phyloP scores from a whole-genome alignment of 1,139 yeast species.

The Debaryomyces coudertii region DNA sequence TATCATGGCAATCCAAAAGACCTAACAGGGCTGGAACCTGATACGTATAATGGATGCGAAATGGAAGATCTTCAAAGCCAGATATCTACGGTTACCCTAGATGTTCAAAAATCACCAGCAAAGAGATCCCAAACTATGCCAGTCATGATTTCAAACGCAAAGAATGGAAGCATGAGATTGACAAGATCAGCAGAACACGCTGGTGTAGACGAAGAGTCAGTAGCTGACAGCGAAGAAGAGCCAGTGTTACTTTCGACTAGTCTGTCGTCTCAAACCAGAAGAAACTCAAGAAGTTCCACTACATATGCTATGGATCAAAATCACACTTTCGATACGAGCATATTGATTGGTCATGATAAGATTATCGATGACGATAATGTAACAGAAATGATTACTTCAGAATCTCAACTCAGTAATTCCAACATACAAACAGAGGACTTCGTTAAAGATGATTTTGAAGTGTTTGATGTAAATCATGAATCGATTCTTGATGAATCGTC shows the following conservation, averaged over 20 bases:
- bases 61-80: constrained; percentile 6
- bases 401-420: constrained; percentile 8
- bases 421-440: constrained; percentile 8
- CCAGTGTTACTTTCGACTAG: constrained; percentile 13
- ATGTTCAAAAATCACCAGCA: background rate
- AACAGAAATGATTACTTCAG: background rate
- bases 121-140: background rate
- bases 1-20: background rate
- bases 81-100: constrained; percentile 8
- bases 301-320: background rate
- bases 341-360: background rate
- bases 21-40: background rate
- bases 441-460: background rate
- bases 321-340: constrained; percentile 3
- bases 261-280: constrained; percentile 5
- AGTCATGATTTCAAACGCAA: background rate
- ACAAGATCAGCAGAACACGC: background rate
- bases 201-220: constrained; percentile 6
- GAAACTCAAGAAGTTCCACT: constrained; percentile 3
- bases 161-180: background rate
- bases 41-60: background rate
- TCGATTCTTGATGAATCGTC: background rate
- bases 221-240: constrained; percentile 20
- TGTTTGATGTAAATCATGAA: background rate
- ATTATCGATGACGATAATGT: background rate